Conservation (phyloP, 441 rosid genomes). For the Gossypium davidsonii region DNA sequence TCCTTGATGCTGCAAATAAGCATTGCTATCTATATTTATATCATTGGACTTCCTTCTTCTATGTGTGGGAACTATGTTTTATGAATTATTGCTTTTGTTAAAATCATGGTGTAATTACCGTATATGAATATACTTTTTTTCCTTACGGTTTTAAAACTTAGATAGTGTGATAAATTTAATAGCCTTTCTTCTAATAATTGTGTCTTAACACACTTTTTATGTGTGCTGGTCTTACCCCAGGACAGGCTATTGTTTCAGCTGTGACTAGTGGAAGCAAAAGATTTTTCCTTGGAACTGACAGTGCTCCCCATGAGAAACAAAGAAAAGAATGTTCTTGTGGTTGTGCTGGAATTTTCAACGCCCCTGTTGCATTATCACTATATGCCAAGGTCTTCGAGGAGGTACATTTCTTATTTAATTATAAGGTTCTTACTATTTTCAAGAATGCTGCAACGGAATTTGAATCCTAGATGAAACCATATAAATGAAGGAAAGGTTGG, state of each 20-base stretch:
- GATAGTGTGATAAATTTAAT: neutral
- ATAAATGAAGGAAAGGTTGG: neutral
- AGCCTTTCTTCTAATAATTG: neutral
- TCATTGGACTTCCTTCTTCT: too few species aligned
- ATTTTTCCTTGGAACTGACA: constrained; percentile 92
- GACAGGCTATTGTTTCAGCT: constrained; percentile 80
- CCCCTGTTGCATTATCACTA: constrained; percentile 71
- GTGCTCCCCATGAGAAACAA: constrained; percentile 83
- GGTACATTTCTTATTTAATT: constrained; percentile 33
- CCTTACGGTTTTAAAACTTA: neutral
- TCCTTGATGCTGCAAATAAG: neutral
- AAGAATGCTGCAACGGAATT: neutral
- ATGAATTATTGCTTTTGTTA: neutral
- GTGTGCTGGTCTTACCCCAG: constrained; percentile 26
- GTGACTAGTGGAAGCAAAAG: constrained; percentile 85
- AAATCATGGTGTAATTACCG: neutral
- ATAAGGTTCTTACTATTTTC: neutral
- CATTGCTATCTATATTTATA: neutral
- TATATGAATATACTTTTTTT: neutral
- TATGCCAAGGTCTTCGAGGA: constrained; percentile 89
- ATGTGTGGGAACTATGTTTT: neutral
- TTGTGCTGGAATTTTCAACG: constrained; percentile 85
- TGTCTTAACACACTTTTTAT: neutral
- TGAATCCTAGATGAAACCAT: neutral
- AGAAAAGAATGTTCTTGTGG: constrained; percentile 79